Evolutionary conservation across 2,329 filamentous ascomycete genomes (phyloP).

Genomic region (Alternaria rosae): DNA sequence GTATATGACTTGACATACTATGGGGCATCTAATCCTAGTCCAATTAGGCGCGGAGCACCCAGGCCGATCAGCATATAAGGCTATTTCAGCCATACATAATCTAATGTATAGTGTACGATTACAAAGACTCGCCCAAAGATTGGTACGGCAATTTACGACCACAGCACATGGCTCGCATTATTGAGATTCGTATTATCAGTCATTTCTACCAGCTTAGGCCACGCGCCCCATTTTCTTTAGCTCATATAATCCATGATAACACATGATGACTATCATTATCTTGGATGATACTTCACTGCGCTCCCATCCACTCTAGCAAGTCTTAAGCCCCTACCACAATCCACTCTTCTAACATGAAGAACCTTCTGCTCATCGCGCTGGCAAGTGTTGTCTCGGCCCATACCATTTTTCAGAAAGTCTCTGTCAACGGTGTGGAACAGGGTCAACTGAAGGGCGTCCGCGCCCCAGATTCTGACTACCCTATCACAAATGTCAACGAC

Average conservation of each 20-base stretch:
- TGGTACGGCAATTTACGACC: neutral
- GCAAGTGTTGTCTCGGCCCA: constrained; percentile 41
- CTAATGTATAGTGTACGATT: neutral
- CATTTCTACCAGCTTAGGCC: neutral
- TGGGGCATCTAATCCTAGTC: neutral
- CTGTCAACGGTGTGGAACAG: constrained; percentile 59
- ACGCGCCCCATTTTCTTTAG: neutral
- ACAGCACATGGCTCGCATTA: neutral
- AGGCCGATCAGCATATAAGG: constrained; percentile 2
- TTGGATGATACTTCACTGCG: neutral
- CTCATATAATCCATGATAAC: neutral
- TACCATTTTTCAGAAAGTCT: constrained; percentile 54
- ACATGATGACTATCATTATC: neutral
- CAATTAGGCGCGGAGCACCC: constrained; percentile 5
- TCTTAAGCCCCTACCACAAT: neutral
- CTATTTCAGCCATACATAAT: neutral
- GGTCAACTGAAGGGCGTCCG: constrained; percentile 58
- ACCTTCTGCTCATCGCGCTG: constrained; percentile 21
- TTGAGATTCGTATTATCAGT: neutral
- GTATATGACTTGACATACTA: constrained; percentile 12
- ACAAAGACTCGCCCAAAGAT: neutral
- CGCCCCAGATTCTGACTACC: constrained; percentile 58
- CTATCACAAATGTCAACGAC: constrained; percentile 55
- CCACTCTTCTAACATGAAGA: constrained; percentile 16
- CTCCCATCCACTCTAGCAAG: neutral